These are phyloP conservation scores for Phialocephala sp. DNA, from an alignment of 2,329 filamentous ascomycete genomes.

Conservation along the genomic window DNA sequence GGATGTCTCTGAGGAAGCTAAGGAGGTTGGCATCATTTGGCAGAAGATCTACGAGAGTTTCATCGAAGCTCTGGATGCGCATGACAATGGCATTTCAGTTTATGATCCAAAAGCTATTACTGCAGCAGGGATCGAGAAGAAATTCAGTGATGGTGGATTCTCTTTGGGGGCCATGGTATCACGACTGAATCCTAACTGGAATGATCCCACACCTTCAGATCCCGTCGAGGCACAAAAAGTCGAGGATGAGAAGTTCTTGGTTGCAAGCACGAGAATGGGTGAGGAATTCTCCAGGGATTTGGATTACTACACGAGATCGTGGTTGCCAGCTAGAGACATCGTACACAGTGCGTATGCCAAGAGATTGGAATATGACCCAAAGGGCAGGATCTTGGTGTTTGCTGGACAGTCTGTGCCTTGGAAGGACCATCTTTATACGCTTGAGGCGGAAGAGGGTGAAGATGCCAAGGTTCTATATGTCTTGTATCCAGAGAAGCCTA, in stretches of 20 bases:
- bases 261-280: conserved; percentile 83
- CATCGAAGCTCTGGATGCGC: conserved; percentile 93
- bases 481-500: conserved; percentile 83
- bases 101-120: conserved; percentile 76
- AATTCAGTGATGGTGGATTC: conserved; percentile 83
- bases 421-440: conserved; percentile 93
- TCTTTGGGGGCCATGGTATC: conserved; percentile 83
- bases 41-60: conserved; percentile 92
- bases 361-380: conserved; percentile 69
- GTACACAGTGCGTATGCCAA: conserved; percentile 78
- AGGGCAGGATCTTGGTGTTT: conserved; percentile 83
- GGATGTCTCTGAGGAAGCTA: conserved; percentile 62
- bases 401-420: conserved; percentile 81
- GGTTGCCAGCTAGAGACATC: conserved; percentile 85
- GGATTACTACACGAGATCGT: conserved; percentile 74
- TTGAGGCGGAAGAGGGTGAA: conserved; percentile 68
- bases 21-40: conserved; percentile 78
- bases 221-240: conserved; percentile 67
- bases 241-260: conserved; percentile 81
- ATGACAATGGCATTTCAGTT: conserved; percentile 91
- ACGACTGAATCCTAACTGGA: conserved; percentile 81
- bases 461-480: conserved; percentile 78
- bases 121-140: conserved; percentile 77
- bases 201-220: conserved; percentile 64
- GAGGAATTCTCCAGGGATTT: conserved; percentile 86